Conservation (phyloP, 2,329 filamentous ascomycete species). For the Alternaria triticimaculans region DNA sequence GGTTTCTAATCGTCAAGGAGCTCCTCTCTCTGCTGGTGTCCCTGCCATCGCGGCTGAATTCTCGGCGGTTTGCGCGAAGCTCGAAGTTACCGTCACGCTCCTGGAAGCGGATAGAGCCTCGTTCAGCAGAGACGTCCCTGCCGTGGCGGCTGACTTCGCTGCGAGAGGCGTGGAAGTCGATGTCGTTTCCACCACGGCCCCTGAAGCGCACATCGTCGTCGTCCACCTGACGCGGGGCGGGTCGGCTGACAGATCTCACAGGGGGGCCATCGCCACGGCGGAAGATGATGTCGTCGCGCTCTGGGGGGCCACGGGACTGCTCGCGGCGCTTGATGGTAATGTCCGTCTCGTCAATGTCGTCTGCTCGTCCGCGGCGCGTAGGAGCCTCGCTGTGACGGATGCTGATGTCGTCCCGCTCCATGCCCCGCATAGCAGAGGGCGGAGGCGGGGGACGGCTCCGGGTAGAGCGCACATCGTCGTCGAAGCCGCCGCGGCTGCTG, state of each 20-base stretch:
- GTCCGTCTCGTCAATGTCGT: conserved; percentile 45
- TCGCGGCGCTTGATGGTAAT: conserved; percentile 46
- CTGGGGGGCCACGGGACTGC: conserved; percentile 41
- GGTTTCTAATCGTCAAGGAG: conserved; percentile 40
- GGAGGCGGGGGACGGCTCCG: conserved; percentile 39
- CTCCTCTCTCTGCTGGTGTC: conserved; percentile 46
- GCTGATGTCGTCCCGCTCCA: conserved; percentile 49
- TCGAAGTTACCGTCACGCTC: conserved; percentile 51
- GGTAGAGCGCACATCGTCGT: conserved; percentile 50
- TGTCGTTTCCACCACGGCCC: conserved; percentile 42
- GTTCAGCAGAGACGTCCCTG: conserved; percentile 32
- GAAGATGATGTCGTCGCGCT: conserved; percentile 52
- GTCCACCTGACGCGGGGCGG: conserved; percentile 45
- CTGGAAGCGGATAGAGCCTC: conserved; percentile 40
- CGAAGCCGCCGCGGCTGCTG: conserved; percentile 48
- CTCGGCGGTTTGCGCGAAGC: conserved; percentile 44
- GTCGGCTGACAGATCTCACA: conserved; percentile 18
- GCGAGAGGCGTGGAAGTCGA: conserved; percentile 40
- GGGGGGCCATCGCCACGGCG: conserved; percentile 51
- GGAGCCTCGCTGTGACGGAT: conserved; percentile 46
- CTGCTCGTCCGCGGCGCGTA: conserved; percentile 40
- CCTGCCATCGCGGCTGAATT: conserved; percentile 44
- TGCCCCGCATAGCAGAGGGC: conserved; percentile 37
- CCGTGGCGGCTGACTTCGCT: conserved; percentile 33
- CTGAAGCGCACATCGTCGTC: conserved; percentile 59